Percentiles rank a stretch among this genome's conserved stretches.
Evolutionary conservation across 176 grass and related monocot species (phyloP).

Genomic region (Luzula sylvatica): DNA sequence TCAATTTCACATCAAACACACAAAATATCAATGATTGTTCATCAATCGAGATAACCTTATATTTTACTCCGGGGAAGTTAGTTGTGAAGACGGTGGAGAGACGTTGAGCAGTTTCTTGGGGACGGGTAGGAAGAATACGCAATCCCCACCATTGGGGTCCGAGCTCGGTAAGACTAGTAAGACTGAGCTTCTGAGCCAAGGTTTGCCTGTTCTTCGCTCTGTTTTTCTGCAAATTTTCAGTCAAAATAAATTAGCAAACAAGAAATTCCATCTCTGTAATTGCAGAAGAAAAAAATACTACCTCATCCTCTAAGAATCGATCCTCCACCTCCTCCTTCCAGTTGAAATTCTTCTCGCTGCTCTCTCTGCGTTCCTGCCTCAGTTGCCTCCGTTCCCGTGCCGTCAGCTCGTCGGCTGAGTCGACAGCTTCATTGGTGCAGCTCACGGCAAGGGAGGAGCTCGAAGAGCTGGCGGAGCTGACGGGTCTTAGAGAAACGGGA

Average conservation of each 20-base stretch:
- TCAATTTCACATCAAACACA: not conserved
- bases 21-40: not conserved
- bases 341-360: conserved; percentile 29
- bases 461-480: not conserved
- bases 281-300: not conserved
- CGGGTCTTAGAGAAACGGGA: not conserved
- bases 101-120: conserved; percentile 45
- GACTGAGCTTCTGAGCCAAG: conserved; percentile 59
- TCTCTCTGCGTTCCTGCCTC: conserved; percentile 54
- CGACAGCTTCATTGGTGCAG: not conserved
- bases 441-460: not conserved
- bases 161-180: conserved; percentile 51
- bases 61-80: conserved; percentile 34
- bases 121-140: conserved; percentile 54
- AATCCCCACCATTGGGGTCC: conserved; percentile 88
- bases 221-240: not conserved
- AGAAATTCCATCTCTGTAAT: not conserved
- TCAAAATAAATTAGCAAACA: not conserved
- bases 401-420: conserved; percentile 19
- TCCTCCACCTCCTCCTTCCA: conserved; percentile 91
- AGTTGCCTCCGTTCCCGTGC: conserved; percentile 42
- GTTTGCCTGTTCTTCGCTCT: conserved; percentile 32
- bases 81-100: conserved; percentile 42
- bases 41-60: too few relatives aligned
- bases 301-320: conserved; percentile 45